Evolutionary conservation across 2,329 filamentous ascomycete genomes (phyloP).

Genomic region (Arachnopeziza araneosa): DNA sequence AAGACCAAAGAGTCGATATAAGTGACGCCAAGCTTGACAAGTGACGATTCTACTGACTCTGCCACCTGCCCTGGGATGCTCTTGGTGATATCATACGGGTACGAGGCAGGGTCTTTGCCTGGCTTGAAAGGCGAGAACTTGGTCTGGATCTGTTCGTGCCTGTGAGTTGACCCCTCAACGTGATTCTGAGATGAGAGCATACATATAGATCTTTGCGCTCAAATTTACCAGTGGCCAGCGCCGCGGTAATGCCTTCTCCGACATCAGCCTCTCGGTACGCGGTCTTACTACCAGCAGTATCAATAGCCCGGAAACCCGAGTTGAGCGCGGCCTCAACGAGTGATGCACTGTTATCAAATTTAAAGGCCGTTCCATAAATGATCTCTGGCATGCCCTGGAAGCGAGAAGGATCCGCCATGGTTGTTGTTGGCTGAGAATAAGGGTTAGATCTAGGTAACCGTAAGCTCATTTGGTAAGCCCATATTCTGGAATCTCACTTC

Average conservation of each 20-base stretch:
- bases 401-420: background rate
- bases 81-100: conserved; percentile 6
- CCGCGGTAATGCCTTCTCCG: too few relatives aligned
- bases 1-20: conserved; percentile 6
- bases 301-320: conserved; percentile 6
- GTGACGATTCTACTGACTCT: background rate
- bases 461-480: too few relatives aligned
- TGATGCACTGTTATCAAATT: conserved; percentile 9
- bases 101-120: conserved; percentile 4
- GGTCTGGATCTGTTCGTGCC: conserved; percentile 5
- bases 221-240: too few relatives aligned
- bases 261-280: too few relatives aligned
- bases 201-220: too few relatives aligned
- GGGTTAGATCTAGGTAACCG: too few relatives aligned
- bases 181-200: too few relatives aligned
- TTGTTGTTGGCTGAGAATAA: too few relatives aligned
- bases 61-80: conserved; percentile 5
- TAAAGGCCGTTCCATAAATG: conserved; percentile 10
- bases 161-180: background rate
- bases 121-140: conserved; percentile 9
- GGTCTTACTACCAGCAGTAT: background rate
- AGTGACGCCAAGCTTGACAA: conserved; percentile 2
- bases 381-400: conserved; percentile 6
- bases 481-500: too few relatives aligned
- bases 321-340: conserved; percentile 8